Base-by-base conservation (phyloP, 805 yeast genomes). In the Zygosaccharomyces gambellarensis region DNA sequence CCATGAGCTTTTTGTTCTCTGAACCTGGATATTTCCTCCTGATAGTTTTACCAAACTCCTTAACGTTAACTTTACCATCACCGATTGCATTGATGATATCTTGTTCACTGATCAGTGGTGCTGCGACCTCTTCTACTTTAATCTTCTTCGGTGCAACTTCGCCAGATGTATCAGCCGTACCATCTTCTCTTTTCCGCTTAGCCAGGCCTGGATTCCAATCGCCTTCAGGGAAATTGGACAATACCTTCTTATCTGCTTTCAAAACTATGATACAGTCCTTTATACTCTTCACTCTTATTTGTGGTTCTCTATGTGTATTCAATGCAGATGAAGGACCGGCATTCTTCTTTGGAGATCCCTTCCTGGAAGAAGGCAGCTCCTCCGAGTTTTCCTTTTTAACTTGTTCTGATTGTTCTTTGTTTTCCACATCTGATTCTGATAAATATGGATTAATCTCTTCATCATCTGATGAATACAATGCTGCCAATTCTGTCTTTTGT, bases 371-470 rank as follows among this genome's bases (percentile, higher is more conserved):
- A 11, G 48, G 32, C 10, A 14, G 17, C 11, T 49, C 54, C 19
- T 53, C 54, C 14, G 50, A 40, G 32, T 69, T 70, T 51, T 76
- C 76, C 38, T 72, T 56, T 41, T 73, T 66, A 9, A 67, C 71
- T 30, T 71, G 76, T 9, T 45, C 44, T 40, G 49, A n/a, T 71
- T 71, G 42, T 12, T 76, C 78, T 34, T 73, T 74, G 40, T 78
- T 75, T 46, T 84, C 88, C 11, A 79, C 70, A 45, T 82, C 87
- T 51, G 88, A 83, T 61, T 87, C 79, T 42, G 85, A 80, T 21
- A 85, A 72, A 61, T 89, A 90, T 36, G 97, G 97, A 64, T 89
- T 88, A 40, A 79, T 81, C 48, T 89, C 94, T 47, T 87, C 92
- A 55, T 87, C 95, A 59, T 90, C 97, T 59, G 92, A 90, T 42